Evolutionary conservation across 192 early-diverging fungal genomes (phyloP).

Genomic region (Mortierella hygrophila): DNA sequence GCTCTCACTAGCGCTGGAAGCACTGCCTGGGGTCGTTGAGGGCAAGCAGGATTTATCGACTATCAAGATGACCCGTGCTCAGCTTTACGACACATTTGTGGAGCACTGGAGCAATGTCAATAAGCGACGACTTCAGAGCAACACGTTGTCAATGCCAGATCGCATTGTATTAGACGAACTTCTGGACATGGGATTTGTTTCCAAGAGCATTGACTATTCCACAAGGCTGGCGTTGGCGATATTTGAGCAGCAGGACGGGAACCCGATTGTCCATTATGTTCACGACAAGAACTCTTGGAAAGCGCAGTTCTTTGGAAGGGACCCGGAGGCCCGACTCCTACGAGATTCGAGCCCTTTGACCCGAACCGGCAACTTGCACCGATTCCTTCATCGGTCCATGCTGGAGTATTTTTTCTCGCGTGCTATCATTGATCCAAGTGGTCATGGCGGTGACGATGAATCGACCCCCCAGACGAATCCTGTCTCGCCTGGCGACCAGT

Average conservation of each 20-base stretch:
- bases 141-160: neutral
- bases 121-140: neutral
- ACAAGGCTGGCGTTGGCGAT: neutral
- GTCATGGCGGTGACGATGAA: neutral
- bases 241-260: neutral
- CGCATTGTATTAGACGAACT: neutral
- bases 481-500: too few relatives aligned
- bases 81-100: neutral
- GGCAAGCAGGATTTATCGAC: neutral
- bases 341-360: neutral
- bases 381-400: neutral
- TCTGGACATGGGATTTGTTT: neutral
- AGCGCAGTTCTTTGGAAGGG: neutral
- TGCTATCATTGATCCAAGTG: neutral
- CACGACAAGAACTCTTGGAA: neutral
- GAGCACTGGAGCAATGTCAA: neutral
- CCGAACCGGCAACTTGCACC: neutral
- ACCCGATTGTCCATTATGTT: neutral
- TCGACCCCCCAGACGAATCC: neutral
- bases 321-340: neutral
- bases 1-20: neutral
- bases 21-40: neutral
- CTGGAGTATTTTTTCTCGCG: conserved; percentile 1
- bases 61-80: neutral
- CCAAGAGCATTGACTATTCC: neutral